Conservation (phyloP, 352 stramenopile species). For the Paralagenidium karlingii region DNA sequence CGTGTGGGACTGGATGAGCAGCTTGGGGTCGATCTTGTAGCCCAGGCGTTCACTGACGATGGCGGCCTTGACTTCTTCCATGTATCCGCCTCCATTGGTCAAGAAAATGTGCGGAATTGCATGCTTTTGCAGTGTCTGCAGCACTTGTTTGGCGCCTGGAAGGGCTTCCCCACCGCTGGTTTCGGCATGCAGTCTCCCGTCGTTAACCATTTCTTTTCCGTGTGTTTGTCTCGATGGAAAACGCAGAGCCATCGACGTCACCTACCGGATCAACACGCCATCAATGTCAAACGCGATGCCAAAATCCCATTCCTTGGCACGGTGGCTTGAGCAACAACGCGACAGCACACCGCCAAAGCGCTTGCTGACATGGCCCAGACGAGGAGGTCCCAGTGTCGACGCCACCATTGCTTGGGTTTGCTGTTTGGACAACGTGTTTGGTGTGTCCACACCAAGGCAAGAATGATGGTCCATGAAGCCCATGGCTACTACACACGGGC, state of each 20-base stretch:
- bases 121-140: constrained; percentile 43
- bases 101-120: constrained; percentile 83
- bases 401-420: too few species aligned
- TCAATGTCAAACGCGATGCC: constrained; percentile 88
- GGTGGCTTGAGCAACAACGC: too few species aligned
- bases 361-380: too few species aligned
- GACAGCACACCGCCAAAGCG: too few species aligned
- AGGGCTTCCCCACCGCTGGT: constrained; percentile 54
- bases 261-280: constrained; percentile 78
- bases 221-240: neutral
- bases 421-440: too few species aligned
- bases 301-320: constrained; percentile 19
- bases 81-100: constrained; percentile 82
- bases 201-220: neutral
- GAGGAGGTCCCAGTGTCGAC: too few species aligned
- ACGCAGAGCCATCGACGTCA: neutral
- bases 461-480: too few species aligned
- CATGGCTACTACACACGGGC: too few species aligned
- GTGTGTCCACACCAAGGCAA: too few species aligned
- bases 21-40: constrained; percentile 41
- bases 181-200: neutral
- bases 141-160: constrained; percentile 42
- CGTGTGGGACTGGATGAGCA: constrained; percentile 83
- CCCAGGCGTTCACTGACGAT: constrained; percentile 52
- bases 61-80: constrained; percentile 74